Evolutionary conservation across 441 rosid species (phyloP).

Genomic region (Pelargonium hybrid): DNA sequence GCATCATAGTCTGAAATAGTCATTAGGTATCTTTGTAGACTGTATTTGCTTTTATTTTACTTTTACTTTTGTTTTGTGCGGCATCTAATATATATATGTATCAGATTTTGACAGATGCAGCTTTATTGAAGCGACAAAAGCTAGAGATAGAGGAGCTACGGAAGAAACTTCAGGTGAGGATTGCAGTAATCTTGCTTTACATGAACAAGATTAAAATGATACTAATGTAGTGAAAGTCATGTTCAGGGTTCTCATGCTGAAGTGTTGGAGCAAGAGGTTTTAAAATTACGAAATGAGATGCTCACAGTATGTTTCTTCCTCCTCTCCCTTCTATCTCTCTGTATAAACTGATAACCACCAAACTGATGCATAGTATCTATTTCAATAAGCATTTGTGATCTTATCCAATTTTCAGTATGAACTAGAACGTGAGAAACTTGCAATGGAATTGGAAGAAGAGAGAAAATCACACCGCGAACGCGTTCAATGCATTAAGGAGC

Average conservation of each 20-base stretch:
- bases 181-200: background rate
- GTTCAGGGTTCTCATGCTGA: conserved; percentile 77
- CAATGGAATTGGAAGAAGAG: conserved; percentile 73
- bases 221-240: conserved; percentile 19
- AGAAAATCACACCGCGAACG: conserved; percentile 63
- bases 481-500: conserved; percentile 53
- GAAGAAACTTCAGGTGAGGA: conserved; percentile 64
- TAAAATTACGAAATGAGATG: conserved; percentile 82
- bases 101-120: conserved; percentile 87
- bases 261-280: conserved; percentile 74
- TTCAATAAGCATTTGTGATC: background rate
- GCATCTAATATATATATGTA: conserved; percentile 23
- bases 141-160: conserved; percentile 85
- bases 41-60: background rate
- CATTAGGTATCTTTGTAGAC: background rate
- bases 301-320: conserved; percentile 44
- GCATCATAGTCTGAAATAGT: background rate
- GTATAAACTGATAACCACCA: background rate
- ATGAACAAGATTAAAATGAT: conserved; percentile 8
- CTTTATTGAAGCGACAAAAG: conserved; percentile 79
- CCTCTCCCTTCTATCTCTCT: background rate
- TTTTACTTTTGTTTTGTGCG: no score
- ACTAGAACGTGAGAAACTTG: conserved; percentile 74
- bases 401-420: conserved; percentile 52
- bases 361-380: background rate